Evolutionary conservation across 2,329 filamentous ascomycete genomes (phyloP).

Genomic region (Iodosphaeria phyllophila): DNA sequence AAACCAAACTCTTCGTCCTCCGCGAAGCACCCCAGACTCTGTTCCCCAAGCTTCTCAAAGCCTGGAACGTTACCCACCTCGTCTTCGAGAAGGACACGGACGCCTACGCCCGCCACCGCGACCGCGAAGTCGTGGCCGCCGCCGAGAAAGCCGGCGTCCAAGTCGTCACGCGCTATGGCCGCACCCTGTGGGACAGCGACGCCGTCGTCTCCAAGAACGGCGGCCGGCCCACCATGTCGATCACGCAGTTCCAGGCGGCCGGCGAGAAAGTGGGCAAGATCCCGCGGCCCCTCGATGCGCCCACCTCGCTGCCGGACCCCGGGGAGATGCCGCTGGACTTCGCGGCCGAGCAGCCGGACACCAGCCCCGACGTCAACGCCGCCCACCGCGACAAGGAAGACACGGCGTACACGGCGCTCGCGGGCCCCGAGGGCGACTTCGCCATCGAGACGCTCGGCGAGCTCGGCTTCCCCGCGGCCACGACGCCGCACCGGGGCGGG

Average conservation of each 20-base stretch:
- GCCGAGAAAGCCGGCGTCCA: conserved; percentile 47
- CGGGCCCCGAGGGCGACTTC: conserved; percentile 52
- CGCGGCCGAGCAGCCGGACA: conserved; percentile 29
- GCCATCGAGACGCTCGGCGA: conserved; percentile 53
- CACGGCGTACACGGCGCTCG: conserved; percentile 36
- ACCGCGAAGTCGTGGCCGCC: conserved; percentile 36
- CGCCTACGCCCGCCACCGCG: conserved; percentile 47
- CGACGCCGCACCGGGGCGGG: conserved; percentile 51
- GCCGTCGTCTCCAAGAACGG: conserved; percentile 45
- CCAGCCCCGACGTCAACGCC: conserved; percentile 40
- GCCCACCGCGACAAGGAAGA: conserved; percentile 33
- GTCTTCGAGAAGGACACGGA: conserved; percentile 70
- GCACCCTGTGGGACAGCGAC: conserved; percentile 59
- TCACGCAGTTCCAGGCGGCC: conserved; percentile 44
- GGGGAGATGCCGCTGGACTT: conserved; percentile 39
- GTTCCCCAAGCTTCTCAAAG: conserved; percentile 52
- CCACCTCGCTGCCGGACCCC: conserved; percentile 41
- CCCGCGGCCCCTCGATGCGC: conserved; percentile 34
- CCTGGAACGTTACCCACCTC: conserved; percentile 56
- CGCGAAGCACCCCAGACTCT: conserved; percentile 55
- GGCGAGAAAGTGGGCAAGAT: conserved; percentile 44
- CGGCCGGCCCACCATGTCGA: conserved; percentile 58
- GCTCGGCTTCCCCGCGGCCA: conserved; percentile 46
- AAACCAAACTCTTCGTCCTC: conserved; percentile 53
- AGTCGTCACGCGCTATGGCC: conserved; percentile 43